Base-by-base conservation (phyloP, 257 asterid genomes). In the Leonotis leonurus region DNA sequence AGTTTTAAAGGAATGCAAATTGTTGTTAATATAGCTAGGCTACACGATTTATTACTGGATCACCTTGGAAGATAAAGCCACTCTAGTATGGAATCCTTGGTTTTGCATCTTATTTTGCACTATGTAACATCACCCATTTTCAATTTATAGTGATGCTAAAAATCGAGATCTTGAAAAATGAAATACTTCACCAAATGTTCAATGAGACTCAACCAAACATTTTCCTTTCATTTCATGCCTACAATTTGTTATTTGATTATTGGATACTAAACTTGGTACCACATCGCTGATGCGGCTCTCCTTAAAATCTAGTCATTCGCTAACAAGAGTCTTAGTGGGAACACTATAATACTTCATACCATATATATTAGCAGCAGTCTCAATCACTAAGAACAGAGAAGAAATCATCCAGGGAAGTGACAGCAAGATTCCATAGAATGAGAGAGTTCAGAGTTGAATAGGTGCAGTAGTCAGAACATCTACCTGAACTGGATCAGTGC, bases 401-500 rank as follows among this genome's bases (percentile, higher is more conserved):
- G 9, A 46, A 41, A 45, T 45, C 22, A 62, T 30, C 18, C 57
- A 13, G 9, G 39, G 46, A 40, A 36, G 40, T 27, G 37, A 30
- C 44, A 30, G 13, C 16, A 29, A 18, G n/a, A 44, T 16, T 16
- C 32, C 35, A 49, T 12, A 36, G 56, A 65, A 21, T 21, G 12
- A 20, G 33, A 36, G n/a, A 17, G 11, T 64, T 3, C 17, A 36
- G 7, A 22, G 20, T 50, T 17, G 30, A 44, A 35, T 37, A 59
- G 17, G 22, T 12, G 35, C 35, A 35, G 8, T 25, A 17, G 25
- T 44, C 55, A 10, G 8, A 24, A 35, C 7, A 48, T 58, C 30
- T 68, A 85, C 99, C 99, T 89, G 88, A 76, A 86, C 68, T n/a
- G 96, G 88, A 73, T 93, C 99, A 2, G 81, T 51, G 60, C 85